Evolutionary conservation across 148 eudicot genomes (phyloP).

Genomic region (Silene conica): DNA sequence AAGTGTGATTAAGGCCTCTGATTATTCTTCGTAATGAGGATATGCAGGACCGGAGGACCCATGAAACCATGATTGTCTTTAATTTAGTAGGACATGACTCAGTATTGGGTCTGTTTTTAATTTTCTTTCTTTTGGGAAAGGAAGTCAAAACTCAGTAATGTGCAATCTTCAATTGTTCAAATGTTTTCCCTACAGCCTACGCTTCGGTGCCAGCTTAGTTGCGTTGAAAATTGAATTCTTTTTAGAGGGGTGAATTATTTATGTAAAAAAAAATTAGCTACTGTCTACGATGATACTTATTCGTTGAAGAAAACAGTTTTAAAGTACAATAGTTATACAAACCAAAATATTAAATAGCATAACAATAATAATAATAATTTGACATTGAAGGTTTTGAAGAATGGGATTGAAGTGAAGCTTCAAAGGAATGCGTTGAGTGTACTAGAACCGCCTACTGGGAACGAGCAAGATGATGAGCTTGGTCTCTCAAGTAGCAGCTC

Average conservation of each 20-base stretch:
- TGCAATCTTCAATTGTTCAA: slow-evolving; percentile 4
- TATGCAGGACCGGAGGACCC: not conserved
- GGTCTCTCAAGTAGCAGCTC: slow-evolving; percentile 76
- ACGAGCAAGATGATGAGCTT: slow-evolving; percentile 78
- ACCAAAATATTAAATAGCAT: too few relatives aligned
- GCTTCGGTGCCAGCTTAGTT: not conserved
- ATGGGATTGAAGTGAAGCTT: slow-evolving; percentile 94
- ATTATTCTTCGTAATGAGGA: not conserved
- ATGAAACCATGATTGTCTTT: not conserved
- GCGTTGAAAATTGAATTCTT: slow-evolving; percentile 6
- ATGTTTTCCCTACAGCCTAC: too few relatives aligned
- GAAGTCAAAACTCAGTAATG: not conserved
- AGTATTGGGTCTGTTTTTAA: not conserved
- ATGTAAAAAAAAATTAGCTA: too few relatives aligned
- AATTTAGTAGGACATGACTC: slow-evolving; percentile 2
- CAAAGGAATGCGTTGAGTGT: slow-evolving; percentile 96
- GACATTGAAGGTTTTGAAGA: slow-evolving; percentile 70
- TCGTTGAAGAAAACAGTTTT: too few relatives aligned
- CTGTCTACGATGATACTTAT: too few relatives aligned
- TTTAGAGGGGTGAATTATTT: too few relatives aligned
- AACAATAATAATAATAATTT: slow-evolving; percentile 5
- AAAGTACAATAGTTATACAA: too few relatives aligned
- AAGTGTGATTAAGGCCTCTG: not conserved
- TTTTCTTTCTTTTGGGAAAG: not conserved
- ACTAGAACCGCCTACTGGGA: slow-evolving; percentile 90